phyloP scores from a whole-genome alignment of 768 basidiomycete genomes.

The Leucocoprinus leucothites region DNA sequence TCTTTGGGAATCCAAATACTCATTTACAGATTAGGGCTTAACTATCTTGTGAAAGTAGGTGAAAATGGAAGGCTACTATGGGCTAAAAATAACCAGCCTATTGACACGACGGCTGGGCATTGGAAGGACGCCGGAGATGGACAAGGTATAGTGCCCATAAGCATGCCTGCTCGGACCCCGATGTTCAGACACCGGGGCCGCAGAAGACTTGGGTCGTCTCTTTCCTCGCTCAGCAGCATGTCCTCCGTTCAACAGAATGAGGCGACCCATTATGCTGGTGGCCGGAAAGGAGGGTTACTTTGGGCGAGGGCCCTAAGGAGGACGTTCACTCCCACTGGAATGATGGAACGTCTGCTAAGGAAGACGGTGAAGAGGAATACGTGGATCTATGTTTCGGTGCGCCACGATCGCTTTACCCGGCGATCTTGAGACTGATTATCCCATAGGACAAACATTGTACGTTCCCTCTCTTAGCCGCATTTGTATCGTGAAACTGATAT shows the following conservation, averaged over 20 bases:
- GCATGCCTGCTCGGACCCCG: constrained; percentile 19
- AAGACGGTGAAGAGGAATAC: constrained; percentile 60
- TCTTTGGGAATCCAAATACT: background rate
- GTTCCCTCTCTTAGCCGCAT: constrained; percentile 13
- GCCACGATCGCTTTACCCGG: too few species aligned
- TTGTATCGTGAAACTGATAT: too few species aligned
- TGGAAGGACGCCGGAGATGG: constrained; percentile 65
- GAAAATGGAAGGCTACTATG: constrained; percentile 50
- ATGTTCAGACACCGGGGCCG: constrained; percentile 7
- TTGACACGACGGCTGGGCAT: constrained; percentile 57
- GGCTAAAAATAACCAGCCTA: constrained; percentile 53
- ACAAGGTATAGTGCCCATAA: constrained; percentile 46
- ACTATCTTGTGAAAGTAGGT: constrained; percentile 62
- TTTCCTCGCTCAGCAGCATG: constrained; percentile 14
- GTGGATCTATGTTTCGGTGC: constrained; percentile 67
- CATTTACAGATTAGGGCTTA: constrained; percentile 34
- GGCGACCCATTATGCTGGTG: constrained; percentile 41
- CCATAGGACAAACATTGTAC: constrained; percentile 51
- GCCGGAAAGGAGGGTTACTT: constrained; percentile 26
- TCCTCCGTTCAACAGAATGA: constrained; percentile 24
- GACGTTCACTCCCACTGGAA: constrained; percentile 48
- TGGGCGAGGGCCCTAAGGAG: constrained; percentile 38
- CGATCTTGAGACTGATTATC: background rate
- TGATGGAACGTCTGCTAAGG: constrained; percentile 49
- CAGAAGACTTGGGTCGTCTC: constrained; percentile 6